phyloP scores from a whole-genome alignment of 2,329 filamentous ascomycete species.

The Escovopsis sp. region DNA sequence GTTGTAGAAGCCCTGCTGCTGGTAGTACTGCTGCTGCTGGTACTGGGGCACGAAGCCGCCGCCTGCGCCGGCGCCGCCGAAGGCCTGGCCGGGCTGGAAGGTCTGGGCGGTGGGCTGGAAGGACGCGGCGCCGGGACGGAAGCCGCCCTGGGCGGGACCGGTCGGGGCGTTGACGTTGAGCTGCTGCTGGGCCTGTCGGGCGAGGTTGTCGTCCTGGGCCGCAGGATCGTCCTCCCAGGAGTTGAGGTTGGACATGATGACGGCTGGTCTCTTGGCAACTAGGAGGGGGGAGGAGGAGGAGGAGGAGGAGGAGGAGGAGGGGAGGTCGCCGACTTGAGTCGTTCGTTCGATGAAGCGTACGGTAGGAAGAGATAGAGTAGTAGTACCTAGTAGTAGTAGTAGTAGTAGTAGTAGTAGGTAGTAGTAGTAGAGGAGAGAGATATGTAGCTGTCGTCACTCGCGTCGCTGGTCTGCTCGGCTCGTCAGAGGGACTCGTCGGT shows the following conservation, averaged over 20 bases:
- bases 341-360: no score
- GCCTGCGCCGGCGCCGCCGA: conserved; percentile 41
- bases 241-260: conserved; percentile 72
- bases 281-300: no score
- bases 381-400: no score
- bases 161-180: conserved; percentile 53
- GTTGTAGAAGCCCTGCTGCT: conserved; percentile 38
- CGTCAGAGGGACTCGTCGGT: not conserved
- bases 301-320: no score
- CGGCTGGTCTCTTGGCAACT: not conserved
- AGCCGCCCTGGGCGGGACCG: conserved; percentile 28
- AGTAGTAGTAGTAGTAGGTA: no score
- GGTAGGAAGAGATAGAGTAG: no score
- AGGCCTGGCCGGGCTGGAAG: conserved; percentile 61
- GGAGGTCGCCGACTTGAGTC: no score
- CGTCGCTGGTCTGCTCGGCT: no score
- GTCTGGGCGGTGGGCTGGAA: conserved; percentile 59
- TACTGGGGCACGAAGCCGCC: conserved; percentile 41
- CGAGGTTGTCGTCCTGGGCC: conserved; percentile 63
- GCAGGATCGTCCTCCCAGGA: conserved; percentile 87
- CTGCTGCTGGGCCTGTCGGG: conserved; percentile 60
- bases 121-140: conserved; percentile 39
- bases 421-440: no score
- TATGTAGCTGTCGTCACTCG: no score
- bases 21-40: conserved; percentile 38